A percentile compares a stretch with the other conserved stretches of the same genome.
phyloP scores from a whole-genome alignment of 371 early-diverging fungal species.

The Fennellomyces sp. region DNA sequence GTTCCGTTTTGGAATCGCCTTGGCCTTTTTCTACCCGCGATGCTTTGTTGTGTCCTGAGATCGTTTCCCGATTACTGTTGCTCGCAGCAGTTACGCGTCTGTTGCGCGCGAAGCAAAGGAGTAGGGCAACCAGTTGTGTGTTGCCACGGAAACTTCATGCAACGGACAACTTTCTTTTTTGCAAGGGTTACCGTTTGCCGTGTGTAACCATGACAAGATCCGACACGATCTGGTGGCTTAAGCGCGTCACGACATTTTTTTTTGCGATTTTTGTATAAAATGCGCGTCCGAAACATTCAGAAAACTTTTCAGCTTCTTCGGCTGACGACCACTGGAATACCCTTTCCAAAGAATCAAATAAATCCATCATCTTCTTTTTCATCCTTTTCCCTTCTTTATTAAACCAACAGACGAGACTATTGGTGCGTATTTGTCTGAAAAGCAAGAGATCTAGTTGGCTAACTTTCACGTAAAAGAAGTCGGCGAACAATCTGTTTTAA shows the following conservation, averaged over 20 bases:
- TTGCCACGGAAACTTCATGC: no score
- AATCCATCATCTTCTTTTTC: conserved; percentile 7
- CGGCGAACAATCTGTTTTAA: neutral
- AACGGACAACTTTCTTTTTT: no score
- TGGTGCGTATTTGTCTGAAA: neutral
- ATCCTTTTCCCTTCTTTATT: neutral
- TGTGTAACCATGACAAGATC: neutral
- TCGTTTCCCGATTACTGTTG: no score
- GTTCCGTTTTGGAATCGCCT: no score
- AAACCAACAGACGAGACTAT: neutral
- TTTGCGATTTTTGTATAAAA: conserved; percentile 7
- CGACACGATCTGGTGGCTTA: neutral
- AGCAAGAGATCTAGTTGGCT: neutral
- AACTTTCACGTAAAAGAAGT: conserved; percentile 9
- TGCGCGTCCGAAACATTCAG: conserved; percentile 11
- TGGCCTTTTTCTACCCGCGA: no score
- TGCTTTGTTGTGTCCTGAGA: no score
- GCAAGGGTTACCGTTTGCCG: no score
- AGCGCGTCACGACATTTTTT: conserved; percentile 6
- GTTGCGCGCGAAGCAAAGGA: no score
- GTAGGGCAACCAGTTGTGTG: no score
- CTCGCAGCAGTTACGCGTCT: no score
- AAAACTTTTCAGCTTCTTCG: conserved; percentile 44
- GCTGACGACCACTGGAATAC: conserved; percentile 47
- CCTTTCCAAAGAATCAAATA: conserved; percentile 17